phyloP scores from a whole-genome alignment of 176 grass and related monocot species.

The Paspalum notatum region DNA sequence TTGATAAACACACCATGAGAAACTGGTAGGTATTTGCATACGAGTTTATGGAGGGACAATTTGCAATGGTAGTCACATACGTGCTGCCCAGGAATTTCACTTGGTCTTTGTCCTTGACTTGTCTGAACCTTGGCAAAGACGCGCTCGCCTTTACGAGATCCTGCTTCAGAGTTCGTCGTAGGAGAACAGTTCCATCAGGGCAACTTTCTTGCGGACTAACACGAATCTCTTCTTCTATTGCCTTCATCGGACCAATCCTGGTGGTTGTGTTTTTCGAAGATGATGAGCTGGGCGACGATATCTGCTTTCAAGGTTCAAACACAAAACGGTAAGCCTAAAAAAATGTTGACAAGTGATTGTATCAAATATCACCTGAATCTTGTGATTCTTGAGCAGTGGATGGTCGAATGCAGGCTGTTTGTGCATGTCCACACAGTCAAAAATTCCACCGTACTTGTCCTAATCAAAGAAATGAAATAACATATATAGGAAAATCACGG shows the following conservation, averaged over 20 bases:
- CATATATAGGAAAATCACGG: not conserved
- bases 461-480: conserved; percentile 1
- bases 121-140: not conserved
- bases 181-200: conserved; percentile 15
- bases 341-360: not conserved
- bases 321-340: not conserved
- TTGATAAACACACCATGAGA: too few species aligned
- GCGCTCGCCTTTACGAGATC: not conserved
- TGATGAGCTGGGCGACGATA: not conserved
- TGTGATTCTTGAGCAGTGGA: conserved; percentile 11
- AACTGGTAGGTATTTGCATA: too few species aligned
- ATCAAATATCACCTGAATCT: not conserved
- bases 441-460: conserved; percentile 8
- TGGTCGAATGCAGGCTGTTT: conserved; percentile 1
- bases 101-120: not conserved
- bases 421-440: conserved; percentile 14
- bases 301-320: not conserved
- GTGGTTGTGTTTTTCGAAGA: not conserved
- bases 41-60: too few species aligned
- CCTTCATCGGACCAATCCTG: not conserved
- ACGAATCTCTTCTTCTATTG: not conserved
- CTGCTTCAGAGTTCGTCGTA: conserved; percentile 21
- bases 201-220: not conserved
- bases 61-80: too few species aligned
- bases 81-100: too few species aligned